Percentiles rank a stretch among this genome's conserved stretches.
Evolutionary conservation across 75 land plant genomes (phyloP).

Genomic region (Pseudotsuga menziesii): DNA sequence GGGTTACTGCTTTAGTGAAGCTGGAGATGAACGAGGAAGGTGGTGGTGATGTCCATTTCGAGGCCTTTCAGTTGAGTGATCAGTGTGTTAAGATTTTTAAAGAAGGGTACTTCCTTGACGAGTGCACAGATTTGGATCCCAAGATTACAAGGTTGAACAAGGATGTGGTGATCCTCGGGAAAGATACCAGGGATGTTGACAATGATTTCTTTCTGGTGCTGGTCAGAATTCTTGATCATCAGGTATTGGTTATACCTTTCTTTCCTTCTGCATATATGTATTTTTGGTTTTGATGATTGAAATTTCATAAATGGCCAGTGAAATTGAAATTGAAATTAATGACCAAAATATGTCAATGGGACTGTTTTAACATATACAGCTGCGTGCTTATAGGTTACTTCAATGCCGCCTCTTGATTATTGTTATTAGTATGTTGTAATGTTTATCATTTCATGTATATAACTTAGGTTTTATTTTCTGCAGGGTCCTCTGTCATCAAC

Average conservation of each 20-base stretch:
- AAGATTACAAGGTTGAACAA: constrained; percentile 84
- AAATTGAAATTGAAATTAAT: too few species aligned
- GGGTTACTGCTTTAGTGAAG: constrained; percentile 93
- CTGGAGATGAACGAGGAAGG: constrained; percentile 88
- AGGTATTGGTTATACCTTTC: constrained; percentile 37
- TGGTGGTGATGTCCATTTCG: constrained; percentile 76
- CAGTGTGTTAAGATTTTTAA: constrained; percentile 81
- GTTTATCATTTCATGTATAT: too few species aligned
- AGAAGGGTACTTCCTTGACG: constrained; percentile 79
- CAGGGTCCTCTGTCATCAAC: constrained; percentile 85
- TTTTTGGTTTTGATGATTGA: too few species aligned
- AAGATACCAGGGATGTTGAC: constrained; percentile 85
- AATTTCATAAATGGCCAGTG: too few species aligned
- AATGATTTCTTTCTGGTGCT: constrained; percentile 95
- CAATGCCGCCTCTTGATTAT: too few species aligned
- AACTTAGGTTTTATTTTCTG: constrained; percentile 5
- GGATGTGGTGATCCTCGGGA: constrained; percentile 82
- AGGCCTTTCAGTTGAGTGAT: constrained; percentile 97
- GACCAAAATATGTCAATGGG: too few species aligned
- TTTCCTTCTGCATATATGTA: too few species aligned
- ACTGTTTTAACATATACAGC: too few species aligned
- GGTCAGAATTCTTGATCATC: constrained; percentile 91
- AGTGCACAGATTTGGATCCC: constrained; percentile 52
- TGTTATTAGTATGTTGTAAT: too few species aligned
- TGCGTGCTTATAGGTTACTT: too few species aligned